A percentile compares a stretch with the other conserved stretches of the same genome.
phyloP scores from a whole-genome alignment of 441 rosid genomes.

The Pelargonium myrrhifolium region DNA sequence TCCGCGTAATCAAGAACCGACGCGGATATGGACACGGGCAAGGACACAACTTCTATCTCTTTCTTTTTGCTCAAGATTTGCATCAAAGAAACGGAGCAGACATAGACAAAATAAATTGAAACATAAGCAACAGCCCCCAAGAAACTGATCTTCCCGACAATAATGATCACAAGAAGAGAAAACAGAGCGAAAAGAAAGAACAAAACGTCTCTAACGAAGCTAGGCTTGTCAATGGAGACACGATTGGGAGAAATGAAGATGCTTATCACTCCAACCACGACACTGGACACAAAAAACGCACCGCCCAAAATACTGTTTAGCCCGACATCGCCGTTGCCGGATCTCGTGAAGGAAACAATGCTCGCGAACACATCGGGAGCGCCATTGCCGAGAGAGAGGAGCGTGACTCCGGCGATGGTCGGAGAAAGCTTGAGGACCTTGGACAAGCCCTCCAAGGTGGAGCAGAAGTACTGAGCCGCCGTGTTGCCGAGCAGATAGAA shows the following conservation, averaged over 20 bases:
- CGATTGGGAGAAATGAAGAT: conserved; percentile 27
- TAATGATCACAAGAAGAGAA: conserved; percentile 50
- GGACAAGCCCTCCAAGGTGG: too few relatives aligned
- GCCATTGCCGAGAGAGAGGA: conserved; percentile 85
- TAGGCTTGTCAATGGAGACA: conserved; percentile 49
- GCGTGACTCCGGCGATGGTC: conserved; percentile 74
- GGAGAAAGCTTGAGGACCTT: conserved; percentile 50
- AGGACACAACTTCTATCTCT: conserved; percentile 11
- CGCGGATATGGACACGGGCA: conserved; percentile 15
- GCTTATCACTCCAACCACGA: conserved; percentile 76
- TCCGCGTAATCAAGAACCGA: conserved; percentile 28
- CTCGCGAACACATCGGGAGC: conserved; percentile 85
- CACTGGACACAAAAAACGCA: conserved; percentile 69
- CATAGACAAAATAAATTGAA: conserved; percentile 57
- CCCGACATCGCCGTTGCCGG: conserved; percentile 61
- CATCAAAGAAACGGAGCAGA: conserved; percentile 32
- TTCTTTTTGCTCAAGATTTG: conserved; percentile 21
- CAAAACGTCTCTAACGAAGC: conserved; percentile 63
- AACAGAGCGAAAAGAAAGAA: conserved; percentile 60
- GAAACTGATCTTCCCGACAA: conserved; percentile 41
- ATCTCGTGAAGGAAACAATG: conserved; percentile 66
- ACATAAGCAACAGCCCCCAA: conserved; percentile 56
- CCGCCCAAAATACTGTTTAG: conserved; percentile 76
- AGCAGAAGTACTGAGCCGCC: too few relatives aligned
- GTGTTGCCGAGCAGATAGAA: too few relatives aligned